Conservation (phyloP, 495 filamentous ascomycete species). For the Astrothelium subdiscretum region DNA sequence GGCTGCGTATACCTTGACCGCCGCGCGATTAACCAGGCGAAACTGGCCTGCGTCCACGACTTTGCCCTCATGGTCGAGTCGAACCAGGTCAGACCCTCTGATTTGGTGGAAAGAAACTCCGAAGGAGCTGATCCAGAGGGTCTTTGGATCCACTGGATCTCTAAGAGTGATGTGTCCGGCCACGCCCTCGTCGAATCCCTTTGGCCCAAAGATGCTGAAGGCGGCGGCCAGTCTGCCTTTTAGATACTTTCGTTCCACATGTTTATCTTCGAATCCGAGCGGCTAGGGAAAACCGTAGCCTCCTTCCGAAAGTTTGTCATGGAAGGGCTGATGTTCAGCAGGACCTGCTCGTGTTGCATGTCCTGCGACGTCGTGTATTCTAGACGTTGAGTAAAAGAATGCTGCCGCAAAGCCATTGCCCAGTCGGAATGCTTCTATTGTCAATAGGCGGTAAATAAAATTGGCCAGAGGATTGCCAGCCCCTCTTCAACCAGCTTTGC, state of each 20-base stretch:
- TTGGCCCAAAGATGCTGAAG: slow-evolving; percentile 2
- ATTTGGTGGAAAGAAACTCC: neutral
- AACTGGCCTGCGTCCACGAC: neutral
- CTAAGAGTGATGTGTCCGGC: slow-evolving; percentile 7
- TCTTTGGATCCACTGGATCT: neutral
- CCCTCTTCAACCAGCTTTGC: neutral
- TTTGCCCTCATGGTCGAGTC: neutral
- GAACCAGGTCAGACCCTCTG: neutral
- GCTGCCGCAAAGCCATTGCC: slow-evolving; percentile 7
- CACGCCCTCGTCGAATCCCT: slow-evolving; percentile 5
- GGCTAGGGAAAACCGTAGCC: neutral
- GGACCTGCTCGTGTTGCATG: neutral
- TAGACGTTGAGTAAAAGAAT: neutral
- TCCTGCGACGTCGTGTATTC: neutral
- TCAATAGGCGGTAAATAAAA: neutral
- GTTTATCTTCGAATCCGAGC: slow-evolving; percentile 4
- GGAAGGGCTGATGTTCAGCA: neutral
- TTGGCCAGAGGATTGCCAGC: neutral
- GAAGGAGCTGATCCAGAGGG: neutral
- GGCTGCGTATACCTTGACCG: neutral
- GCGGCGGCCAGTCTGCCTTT: slow-evolving; percentile 7
- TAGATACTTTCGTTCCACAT: slow-evolving; percentile 3
- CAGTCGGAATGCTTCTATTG: no score
- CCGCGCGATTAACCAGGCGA: neutral
- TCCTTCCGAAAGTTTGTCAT: neutral